These are phyloP conservation scores for Tulasnella sp. DNA, from an alignment of 768 basidiomycete genomes.

Conservation along the genomic window DNA sequence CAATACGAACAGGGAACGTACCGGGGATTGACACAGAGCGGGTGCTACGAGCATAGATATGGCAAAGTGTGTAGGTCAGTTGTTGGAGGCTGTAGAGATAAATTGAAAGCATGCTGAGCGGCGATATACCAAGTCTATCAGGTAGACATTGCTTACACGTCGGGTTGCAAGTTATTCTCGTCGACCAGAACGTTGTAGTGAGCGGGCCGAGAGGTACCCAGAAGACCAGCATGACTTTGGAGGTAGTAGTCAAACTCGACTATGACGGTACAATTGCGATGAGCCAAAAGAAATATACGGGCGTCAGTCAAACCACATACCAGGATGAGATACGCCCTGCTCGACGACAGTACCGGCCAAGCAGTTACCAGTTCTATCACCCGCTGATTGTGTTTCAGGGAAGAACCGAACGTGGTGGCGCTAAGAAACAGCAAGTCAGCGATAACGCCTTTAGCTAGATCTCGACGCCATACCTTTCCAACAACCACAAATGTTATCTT, in stretches of 20 bases:
- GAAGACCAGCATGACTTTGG: conserved; percentile 40
- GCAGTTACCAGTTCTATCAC: conserved; percentile 30
- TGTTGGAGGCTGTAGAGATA: conserved; percentile 50
- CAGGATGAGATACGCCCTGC: conserved; percentile 13
- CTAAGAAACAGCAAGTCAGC: not conserved
- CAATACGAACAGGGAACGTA: not conserved
- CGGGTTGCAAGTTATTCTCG: conserved; percentile 57
- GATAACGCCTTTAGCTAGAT: not conserved
- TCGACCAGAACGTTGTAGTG: conserved; percentile 51
- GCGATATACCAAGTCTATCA: not conserved
- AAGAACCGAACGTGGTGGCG: conserved; percentile 32
- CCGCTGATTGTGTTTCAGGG: conserved; percentile 1
- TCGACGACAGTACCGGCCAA: conserved; percentile 31
- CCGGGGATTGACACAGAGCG: conserved; percentile 76
- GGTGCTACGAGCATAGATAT: conserved; percentile 76
- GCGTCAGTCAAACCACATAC: not conserved
- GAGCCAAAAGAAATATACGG: not conserved
- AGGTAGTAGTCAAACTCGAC: conserved; percentile 31
- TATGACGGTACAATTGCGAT: not conserved
- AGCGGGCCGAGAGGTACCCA: conserved; percentile 69
- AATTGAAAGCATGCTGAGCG: not conserved
- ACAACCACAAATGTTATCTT: conserved; percentile 31
- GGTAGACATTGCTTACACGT: conserved; percentile 38
- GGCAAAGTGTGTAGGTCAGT: conserved; percentile 70
- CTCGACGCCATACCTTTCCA: conserved; percentile 12